These are phyloP conservation scores for Fagopyrum esculentum DNA, from an alignment of 148 eudicot genomes.

Conservation along the genomic window DNA sequence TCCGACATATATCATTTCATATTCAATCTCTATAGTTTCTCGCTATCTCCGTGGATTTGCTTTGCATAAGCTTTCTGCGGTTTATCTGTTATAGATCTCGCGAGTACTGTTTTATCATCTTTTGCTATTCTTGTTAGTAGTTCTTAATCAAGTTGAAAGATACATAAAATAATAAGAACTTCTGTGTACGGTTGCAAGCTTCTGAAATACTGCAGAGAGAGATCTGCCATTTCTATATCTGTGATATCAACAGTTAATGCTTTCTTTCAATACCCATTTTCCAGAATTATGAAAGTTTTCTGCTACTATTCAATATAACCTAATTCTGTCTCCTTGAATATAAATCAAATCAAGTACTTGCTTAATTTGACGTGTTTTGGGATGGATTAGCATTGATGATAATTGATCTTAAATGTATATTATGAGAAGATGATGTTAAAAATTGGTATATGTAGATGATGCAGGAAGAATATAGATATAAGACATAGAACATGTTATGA, in stretches of 20 bases:
- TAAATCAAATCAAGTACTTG: not conserved
- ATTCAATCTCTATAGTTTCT: not conserved
- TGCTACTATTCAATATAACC: not conserved
- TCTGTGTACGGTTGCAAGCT: not conserved
- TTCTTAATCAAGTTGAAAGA: not conserved
- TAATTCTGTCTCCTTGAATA: too few relatives aligned
- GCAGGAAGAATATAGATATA: not conserved
- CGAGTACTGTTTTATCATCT: slow-evolving; percentile 2
- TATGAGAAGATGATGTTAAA: not conserved
- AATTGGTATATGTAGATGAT: not conserved
- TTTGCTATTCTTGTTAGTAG: not conserved
- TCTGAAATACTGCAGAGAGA: not conserved
- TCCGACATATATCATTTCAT: not conserved
- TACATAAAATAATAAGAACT: not conserved
- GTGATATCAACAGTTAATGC: not conserved
- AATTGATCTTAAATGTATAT: too few relatives aligned
- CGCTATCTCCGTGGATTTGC: not conserved
- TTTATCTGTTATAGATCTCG: not conserved
- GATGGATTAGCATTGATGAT: too few relatives aligned
- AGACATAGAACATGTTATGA: not conserved
- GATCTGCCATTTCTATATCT: not conserved
- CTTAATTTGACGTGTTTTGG: too few relatives aligned
- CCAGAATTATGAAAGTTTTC: not conserved
- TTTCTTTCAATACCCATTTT: not conserved
- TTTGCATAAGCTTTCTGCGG: not conserved